phyloP scores from a whole-genome alignment of 306 rosid species.

The Phaseolus lunatus region DNA sequence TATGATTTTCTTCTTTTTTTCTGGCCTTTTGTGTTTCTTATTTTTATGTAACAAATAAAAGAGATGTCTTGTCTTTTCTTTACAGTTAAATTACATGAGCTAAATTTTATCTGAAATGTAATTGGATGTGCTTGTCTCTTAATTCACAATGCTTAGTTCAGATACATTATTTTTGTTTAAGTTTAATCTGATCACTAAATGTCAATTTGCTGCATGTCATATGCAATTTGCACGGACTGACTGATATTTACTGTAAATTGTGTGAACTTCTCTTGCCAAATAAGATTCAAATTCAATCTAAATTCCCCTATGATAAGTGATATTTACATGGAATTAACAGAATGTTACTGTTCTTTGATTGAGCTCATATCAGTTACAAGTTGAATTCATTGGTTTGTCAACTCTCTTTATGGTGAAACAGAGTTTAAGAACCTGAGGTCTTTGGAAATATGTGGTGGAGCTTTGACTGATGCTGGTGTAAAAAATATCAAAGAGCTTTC shows the following conservation, averaged over 20 bases:
- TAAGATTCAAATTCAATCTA: slow-evolving; percentile 15
- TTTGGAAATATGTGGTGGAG: slow-evolving; percentile 95
- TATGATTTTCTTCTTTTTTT: slow-evolving; percentile 22
- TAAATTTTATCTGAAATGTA: slow-evolving; percentile 31
- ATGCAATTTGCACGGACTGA: background rate
- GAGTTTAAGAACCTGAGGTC: slow-evolving; percentile 89
- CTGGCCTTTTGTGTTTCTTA: slow-evolving; percentile 9
- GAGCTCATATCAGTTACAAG: slow-evolving; percentile 1
- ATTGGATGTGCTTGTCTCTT: slow-evolving; percentile 3
- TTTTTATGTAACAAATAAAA: background rate
- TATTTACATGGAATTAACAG: slow-evolving; percentile 10
- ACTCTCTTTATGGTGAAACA: slow-evolving; percentile 45
- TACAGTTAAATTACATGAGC: slow-evolving; percentile 31
- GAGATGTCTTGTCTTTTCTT: slow-evolving; percentile 20
- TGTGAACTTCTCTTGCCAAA: slow-evolving; percentile 17
- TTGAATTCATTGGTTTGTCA: slow-evolving; percentile 10
- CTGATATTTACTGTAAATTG: slow-evolving; percentile 14
- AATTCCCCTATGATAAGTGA: background rate
- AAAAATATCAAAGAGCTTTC: slow-evolving; percentile 87
- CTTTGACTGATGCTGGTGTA: slow-evolving; percentile 91
- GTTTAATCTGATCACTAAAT: slow-evolving; percentile 26
- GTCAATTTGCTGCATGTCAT: background rate
- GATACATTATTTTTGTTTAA: background rate
- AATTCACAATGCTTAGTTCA: slow-evolving; percentile 26
- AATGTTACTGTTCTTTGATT: slow-evolving; percentile 24